Evolutionary conservation across 139 green algal species (phyloP).

Genomic region (Ettlia oleoabundans): DNA sequence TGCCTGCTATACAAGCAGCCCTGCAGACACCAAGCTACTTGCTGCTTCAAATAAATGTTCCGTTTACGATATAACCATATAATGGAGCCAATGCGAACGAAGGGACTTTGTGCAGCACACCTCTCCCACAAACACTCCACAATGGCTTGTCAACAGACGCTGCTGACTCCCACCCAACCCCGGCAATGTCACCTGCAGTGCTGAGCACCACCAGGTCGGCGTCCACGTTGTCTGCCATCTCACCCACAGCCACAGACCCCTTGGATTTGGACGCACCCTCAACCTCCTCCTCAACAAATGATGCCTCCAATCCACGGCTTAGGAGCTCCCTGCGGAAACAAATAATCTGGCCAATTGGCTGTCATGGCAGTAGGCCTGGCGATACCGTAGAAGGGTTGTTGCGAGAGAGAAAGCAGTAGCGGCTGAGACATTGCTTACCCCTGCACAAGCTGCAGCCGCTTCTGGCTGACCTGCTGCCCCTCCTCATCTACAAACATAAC

Average conservation of each 20-base stretch:
- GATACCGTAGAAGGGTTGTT: too few relatives aligned
- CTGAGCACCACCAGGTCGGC: slow-evolving; percentile 79
- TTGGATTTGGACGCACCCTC: slow-evolving; percentile 33
- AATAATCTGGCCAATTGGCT: too few relatives aligned
- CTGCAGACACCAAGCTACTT: too few relatives aligned
- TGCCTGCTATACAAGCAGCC: too few relatives aligned
- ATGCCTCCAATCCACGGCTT: background rate
- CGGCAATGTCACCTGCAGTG: slow-evolving; percentile 39
- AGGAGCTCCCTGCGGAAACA: slow-evolving; percentile 32
- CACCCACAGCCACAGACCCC: slow-evolving; percentile 44
- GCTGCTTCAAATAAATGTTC: too few relatives aligned
- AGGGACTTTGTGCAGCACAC: too few relatives aligned
- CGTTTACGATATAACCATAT: too few relatives aligned
- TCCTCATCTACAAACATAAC: slow-evolving; percentile 50
- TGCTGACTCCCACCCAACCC: too few relatives aligned
- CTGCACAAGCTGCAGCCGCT: slow-evolving; percentile 32
- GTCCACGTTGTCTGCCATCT: slow-evolving; percentile 63
- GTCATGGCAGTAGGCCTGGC: too few relatives aligned
- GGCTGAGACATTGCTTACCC: background rate
- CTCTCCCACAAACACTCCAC: background rate
- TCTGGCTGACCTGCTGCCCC: slow-evolving; percentile 26
- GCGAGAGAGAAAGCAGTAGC: background rate
- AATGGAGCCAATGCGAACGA: too few relatives aligned
- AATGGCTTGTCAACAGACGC: background rate
- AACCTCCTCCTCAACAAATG: slow-evolving; percentile 36